Conservation (phyloP, 352 stramenopile species). For the Thraustochytrium sp. region DNA sequence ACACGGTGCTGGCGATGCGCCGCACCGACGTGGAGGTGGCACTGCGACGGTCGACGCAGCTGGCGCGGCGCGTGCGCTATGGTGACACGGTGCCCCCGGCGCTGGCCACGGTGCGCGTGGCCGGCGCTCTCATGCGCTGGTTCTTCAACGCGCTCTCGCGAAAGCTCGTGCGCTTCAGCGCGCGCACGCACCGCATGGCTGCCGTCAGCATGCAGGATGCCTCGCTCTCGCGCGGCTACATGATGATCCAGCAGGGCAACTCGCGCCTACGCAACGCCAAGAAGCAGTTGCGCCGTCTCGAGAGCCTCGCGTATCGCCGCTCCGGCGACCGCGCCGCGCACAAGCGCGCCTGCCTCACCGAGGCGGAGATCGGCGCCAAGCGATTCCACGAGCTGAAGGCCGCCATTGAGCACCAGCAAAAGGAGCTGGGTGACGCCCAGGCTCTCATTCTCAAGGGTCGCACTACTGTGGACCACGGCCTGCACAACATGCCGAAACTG, state of each 20-base stretch:
- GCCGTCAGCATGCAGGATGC: not conserved
- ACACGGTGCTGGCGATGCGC: conserved; percentile 35
- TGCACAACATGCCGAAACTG: conserved; percentile 34
- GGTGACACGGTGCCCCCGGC: not conserved
- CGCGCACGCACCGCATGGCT: not conserved
- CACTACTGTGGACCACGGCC: not conserved
- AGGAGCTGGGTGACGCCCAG: not conserved
- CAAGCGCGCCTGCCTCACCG: not conserved
- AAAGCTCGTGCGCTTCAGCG: not conserved
- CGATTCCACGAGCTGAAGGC: not conserved
- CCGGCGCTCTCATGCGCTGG: not conserved
- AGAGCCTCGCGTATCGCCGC: not conserved
- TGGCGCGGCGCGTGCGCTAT: not conserved
- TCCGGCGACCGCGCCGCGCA: too few relatives aligned
- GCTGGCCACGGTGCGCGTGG: not conserved
- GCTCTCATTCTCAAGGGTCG: not conserved
- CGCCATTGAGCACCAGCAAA: not conserved
- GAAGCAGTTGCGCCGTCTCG: not conserved
- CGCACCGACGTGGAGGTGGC: not conserved
- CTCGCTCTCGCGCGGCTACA: conserved; percentile 5
- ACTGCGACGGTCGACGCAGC: not conserved
- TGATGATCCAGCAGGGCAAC: conserved; percentile 43
- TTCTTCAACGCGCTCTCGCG: conserved; percentile 12
- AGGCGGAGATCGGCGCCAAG: conserved; percentile 24
- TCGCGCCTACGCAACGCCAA: conserved; percentile 1